Evolutionary conservation across 2,329 filamentous ascomycete genomes (phyloP).

Genomic region (Sarocladiaceae sp.): DNA sequence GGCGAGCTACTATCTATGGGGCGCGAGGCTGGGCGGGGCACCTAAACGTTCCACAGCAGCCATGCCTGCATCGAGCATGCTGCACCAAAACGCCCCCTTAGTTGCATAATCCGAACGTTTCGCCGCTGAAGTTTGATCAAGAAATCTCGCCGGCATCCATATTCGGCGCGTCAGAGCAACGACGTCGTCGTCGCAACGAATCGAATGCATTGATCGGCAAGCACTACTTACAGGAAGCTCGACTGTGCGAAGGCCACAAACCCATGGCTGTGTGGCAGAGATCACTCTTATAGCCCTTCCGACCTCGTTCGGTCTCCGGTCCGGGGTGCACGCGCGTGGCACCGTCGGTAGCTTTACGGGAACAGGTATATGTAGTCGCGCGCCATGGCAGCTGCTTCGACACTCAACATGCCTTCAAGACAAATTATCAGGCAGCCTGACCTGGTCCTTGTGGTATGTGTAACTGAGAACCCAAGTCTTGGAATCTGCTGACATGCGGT

Average conservation of each 20-base stretch:
- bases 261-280: not conserved
- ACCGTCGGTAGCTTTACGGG: not conserved
- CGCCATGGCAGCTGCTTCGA: not conserved
- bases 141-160: not conserved
- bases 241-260: not conserved
- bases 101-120: conserved; percentile 2
- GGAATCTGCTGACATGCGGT: not conserved
- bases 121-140: not conserved
- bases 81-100: not conserved
- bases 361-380: not conserved
- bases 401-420: not conserved
- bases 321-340: not conserved
- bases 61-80: not conserved
- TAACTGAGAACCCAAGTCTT: too few relatives aligned
- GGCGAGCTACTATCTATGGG: not conserved
- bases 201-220: not conserved
- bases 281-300: not conserved
- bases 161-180: not conserved
- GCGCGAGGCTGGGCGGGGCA: not conserved
- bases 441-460: conserved; percentile 12
- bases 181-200: not conserved
- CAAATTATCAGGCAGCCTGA: conserved; percentile 6
- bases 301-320: not conserved
- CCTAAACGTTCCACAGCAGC: not conserved
- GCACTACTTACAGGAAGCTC: not conserved